Base-by-base conservation (phyloP, 2,329 filamentous ascomycete genomes). In the Dothideomycetes sp. region DNA sequence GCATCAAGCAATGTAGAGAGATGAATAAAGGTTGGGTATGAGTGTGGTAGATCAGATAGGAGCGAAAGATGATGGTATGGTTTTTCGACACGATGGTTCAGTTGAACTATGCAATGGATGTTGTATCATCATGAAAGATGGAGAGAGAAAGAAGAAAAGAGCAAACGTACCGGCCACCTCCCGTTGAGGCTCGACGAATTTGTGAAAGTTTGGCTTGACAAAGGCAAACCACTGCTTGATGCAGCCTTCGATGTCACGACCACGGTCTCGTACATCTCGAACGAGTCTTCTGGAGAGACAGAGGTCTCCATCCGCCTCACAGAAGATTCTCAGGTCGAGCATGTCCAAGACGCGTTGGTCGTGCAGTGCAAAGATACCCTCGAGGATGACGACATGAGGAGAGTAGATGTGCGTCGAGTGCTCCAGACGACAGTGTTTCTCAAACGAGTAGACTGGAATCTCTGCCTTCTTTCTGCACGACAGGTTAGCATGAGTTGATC, bases 171-270 rank as follows among this genome's bases (percentile, higher is more conserved):
- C 80, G 52, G 87, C 87, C 33, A 89, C 80, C 51, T 87, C 82
- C 41, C 87, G 74, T 60, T 98, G 91, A 23, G 91, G 91, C 48
- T 94, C 82, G 43, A 98, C 91, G 56, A 77, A 96, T 71, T 82
- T 85, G 60, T 89, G 83, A 54, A 93, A 96, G 56, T 96, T 96
- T 3, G 91, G 91, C 63, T 98, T 98, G 30, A 98, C 91, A 58
- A 84, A 98, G 9, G 68, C 69, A 59, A 96, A 95, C 91, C 91
- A 98, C 61, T 98, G 91, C 63, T 96, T 96, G 60, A 98, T 88
- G 55, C 88, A 89, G 28, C 91, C 91, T 57, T 95, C 84, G 43
- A 96, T 83, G 55, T 94, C 89, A 56, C 91, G 76, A 3, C 84
- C 89, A 54, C 91, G 79, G 53, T 94, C 85, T 52, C 78, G 78